phyloP scores from a whole-genome alignment of 495 filamentous ascomycete species.

The Penicillium coffeae region DNA sequence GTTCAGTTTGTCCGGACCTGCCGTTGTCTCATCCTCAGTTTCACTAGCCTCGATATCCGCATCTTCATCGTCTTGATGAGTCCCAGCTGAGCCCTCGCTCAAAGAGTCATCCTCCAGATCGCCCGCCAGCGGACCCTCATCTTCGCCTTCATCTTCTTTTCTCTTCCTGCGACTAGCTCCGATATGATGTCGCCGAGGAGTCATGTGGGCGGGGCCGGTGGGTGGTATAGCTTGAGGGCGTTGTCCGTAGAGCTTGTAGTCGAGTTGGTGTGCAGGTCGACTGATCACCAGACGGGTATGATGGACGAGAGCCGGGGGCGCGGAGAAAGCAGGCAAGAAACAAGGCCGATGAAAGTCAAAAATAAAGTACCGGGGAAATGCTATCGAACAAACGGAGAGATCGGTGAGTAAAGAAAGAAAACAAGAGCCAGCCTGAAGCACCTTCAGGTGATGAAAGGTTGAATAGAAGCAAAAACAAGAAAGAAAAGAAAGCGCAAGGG shows the following conservation, averaged over 20 bases:
- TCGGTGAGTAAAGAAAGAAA: neutral
- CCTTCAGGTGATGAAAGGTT: neutral
- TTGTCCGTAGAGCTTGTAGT: neutral
- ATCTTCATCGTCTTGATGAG: constrained; percentile 71
- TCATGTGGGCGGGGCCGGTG: constrained; percentile 37
- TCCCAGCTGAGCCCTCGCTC: constrained; percentile 73
- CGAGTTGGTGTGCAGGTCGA: neutral
- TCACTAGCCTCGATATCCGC: constrained; percentile 72
- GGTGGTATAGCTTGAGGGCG: neutral
- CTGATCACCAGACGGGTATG: constrained; percentile 1
- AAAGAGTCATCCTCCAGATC: constrained; percentile 77
- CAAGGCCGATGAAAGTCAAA: constrained; percentile 5
- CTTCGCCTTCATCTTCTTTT: constrained; percentile 74
- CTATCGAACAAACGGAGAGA: neutral
- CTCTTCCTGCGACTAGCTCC: constrained; percentile 69
- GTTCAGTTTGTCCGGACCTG: constrained; percentile 40
- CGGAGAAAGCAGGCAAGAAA: constrained; percentile 3
- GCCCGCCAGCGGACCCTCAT: constrained; percentile 61
- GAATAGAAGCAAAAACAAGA: constrained; percentile 1
- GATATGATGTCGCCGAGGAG: constrained; percentile 63
- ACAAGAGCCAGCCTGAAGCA: neutral
- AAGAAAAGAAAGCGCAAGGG: constrained; percentile 23
- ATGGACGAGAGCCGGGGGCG: constrained; percentile 2
- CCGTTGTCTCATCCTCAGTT: constrained; percentile 59
- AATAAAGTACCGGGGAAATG: constrained; percentile 2